phyloP scores from a whole-genome alignment of 106 monocot species.

The Agapanthus africanus region DNA sequence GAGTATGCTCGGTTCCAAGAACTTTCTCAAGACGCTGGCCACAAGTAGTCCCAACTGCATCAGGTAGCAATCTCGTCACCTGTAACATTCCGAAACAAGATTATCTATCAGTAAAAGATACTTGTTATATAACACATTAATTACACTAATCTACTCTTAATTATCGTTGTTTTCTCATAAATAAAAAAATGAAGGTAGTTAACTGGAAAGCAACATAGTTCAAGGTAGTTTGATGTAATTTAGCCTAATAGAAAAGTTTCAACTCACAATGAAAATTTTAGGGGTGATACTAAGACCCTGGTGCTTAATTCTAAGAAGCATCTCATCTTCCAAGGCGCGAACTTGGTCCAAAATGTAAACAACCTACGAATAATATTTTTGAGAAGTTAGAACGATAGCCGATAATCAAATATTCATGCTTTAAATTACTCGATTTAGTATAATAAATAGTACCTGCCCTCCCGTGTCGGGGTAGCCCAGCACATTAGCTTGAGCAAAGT shows the following conservation, averaged over 20 bases:
- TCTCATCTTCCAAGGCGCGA: constrained; percentile 82
- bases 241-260: background rate
- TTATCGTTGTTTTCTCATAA: too few relatives aligned
- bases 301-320: constrained; percentile 84
- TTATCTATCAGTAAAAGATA: background rate
- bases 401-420: too few relatives aligned
- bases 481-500: constrained; percentile 83
- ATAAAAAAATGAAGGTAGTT: background rate
- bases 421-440: background rate
- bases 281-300: constrained; percentile 83
- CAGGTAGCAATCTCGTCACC: constrained; percentile 36
- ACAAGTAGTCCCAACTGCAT: constrained; percentile 37
- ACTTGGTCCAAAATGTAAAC: constrained; percentile 99
- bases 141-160: too few relatives aligned
- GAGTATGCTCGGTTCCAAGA: constrained; percentile 24
- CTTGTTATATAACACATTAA: too few relatives aligned
- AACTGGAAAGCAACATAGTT: background rate
- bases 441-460: constrained; percentile 49
- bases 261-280: constrained; percentile 76
- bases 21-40: constrained; percentile 28
- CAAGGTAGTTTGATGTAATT: background rate
- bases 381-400: too few relatives aligned
- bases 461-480: constrained; percentile 89
- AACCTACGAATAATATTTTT: constrained; percentile 38
- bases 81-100: too few relatives aligned